These are phyloP conservation scores for Stellera chamaejasme DNA, from an alignment of 345 rosid species.

Conservation along the genomic window DNA sequence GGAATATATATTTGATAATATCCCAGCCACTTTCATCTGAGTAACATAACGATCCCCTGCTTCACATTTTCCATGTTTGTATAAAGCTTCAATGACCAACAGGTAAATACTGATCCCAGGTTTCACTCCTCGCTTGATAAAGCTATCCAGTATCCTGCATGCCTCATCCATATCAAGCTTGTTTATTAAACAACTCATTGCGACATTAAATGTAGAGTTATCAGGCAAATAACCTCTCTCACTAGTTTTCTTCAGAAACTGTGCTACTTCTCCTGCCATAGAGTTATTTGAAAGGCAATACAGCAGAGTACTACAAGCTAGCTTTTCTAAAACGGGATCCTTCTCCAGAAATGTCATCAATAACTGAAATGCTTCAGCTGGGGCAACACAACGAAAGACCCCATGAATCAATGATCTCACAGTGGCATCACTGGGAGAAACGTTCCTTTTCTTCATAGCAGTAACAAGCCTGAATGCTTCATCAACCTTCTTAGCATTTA, in stretches of 20 bases:
- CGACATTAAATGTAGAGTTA: slow-evolving; percentile 44
- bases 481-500: slow-evolving; percentile 57
- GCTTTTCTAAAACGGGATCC: slow-evolving; percentile 37
- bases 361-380: slow-evolving; percentile 49
- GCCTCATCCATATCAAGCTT: slow-evolving; percentile 48
- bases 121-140: slow-evolving; percentile 42
- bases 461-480: slow-evolving; percentile 56
- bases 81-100: slow-evolving; percentile 50
- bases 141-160: slow-evolving; percentile 45
- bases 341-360: slow-evolving; percentile 41
- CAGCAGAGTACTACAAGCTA: slow-evolving; percentile 50
- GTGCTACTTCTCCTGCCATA: slow-evolving; percentile 72
- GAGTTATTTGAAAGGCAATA: slow-evolving; percentile 50
- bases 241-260: slow-evolving; percentile 34
- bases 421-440: slow-evolving; percentile 73
- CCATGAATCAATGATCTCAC: slow-evolving; percentile 76
- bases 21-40: slow-evolving; percentile 39
- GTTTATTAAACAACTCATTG: slow-evolving; percentile 54
- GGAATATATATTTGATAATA: slow-evolving; percentile 40
- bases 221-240: slow-evolving; percentile 53
- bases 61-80: slow-evolving; percentile 29
- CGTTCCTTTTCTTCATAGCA: slow-evolving; percentile 46
- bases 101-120: slow-evolving; percentile 55
- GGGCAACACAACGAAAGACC: slow-evolving; percentile 40
- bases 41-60: slow-evolving; percentile 47